These are phyloP conservation scores for Salix udensis DNA, from an alignment of 345 rosid species.

Conservation along the genomic window DNA sequence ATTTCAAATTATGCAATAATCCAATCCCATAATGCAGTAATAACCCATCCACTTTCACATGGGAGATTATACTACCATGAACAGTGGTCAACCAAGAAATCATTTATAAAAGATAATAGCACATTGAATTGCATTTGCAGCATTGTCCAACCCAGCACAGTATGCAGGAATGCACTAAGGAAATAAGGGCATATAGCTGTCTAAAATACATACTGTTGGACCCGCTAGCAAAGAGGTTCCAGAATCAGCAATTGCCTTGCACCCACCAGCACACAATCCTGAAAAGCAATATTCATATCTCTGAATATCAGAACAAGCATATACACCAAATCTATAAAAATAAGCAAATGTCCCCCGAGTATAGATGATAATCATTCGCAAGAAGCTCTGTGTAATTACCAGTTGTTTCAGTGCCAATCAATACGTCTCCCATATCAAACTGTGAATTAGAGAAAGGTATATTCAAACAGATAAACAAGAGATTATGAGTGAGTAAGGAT, in stretches of 20 bases:
- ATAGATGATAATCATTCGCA: not conserved
- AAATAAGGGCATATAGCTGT: not conserved
- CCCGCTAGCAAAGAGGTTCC: constrained; percentile 36
- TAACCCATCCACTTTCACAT: not conserved
- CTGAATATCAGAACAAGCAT: constrained; percentile 2
- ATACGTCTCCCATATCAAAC: constrained; percentile 31
- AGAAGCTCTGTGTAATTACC: constrained; percentile 12
- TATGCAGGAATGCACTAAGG: not conserved
- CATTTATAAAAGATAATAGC: too few relatives aligned
- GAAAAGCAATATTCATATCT: not conserved
- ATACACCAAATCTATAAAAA: not conserved
- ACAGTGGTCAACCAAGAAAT: not conserved
- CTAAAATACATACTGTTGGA: constrained; percentile 17
- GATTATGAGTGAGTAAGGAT: not conserved
- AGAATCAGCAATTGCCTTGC: constrained; percentile 36
- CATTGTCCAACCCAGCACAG: not conserved
- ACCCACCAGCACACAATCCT: constrained; percentile 30
- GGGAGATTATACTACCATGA: not conserved
- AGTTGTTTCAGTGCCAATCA: constrained; percentile 19
- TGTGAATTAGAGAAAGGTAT: constrained; percentile 8
- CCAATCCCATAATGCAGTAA: not conserved
- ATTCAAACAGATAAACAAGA: not conserved
- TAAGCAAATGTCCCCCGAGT: not conserved
- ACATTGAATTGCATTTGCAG: too few relatives aligned
- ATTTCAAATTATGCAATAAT: not conserved